Evolutionary conservation across 2,329 filamentous ascomycete species (phyloP), one percentile per base, ranked within the genome.

Genomic region (Cryphonectria naterciae): DNA sequence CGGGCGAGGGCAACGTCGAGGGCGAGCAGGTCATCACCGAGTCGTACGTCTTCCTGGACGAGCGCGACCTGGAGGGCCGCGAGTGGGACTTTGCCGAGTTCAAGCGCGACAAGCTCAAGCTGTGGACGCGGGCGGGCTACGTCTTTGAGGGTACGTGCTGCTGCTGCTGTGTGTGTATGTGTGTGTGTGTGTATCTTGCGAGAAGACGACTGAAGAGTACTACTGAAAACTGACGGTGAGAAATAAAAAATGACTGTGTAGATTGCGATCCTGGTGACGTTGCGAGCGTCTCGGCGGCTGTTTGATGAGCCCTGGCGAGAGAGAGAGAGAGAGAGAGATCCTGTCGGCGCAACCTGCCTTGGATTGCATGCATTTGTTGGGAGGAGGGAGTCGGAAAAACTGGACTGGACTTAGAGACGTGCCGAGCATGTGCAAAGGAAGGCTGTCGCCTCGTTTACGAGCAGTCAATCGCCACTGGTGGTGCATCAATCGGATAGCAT

Each of bases 51-150:
- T 94, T 87, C 80, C 83, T 84, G 61, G 73, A 83, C 1, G 79
- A 82, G 22, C 74, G 80, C 0, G 52, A 77, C 0, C 81, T 98
- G 25, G 93, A 97, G 79, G 84, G 87, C 43, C 81, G 83, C 32
- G 94, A 97, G 79, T 98, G 95, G 95, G 93, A 97, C 79, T 96
- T 94, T 82, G 89, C 91, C 64, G 89, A 92, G 73, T 98, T 98
- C 78, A 89, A 91, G 73, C 85, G 85, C 76, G 91, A 96, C 73
- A 97, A 94, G 83, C 82, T 89, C 82, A 78, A 78, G 69, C 70
- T 77, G 4, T 90, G 87, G 87, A 85, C 86, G 6, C 80, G 86
- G n/a, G 83, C 82, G 41, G 84, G 84, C 66, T 84, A 84, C 74
- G 78, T 79, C 13, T 85, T 85, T 72, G 81, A 83, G 37, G 81